phyloP scores from a whole-genome alignment of 148 eudicot species.

The Beta vulgaris region DNA sequence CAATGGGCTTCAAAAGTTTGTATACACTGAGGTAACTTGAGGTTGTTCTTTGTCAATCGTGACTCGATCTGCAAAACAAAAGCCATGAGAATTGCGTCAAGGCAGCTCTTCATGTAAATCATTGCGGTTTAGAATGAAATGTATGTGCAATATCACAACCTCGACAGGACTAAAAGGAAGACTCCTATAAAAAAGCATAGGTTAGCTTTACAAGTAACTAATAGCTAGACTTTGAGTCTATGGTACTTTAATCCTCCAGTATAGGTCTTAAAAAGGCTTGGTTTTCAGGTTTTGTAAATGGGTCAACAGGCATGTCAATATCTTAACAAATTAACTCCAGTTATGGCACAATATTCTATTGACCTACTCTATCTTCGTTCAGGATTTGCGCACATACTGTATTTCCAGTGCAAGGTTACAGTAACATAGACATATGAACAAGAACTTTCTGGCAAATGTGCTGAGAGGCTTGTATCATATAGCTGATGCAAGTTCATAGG shows the following conservation, averaged over 20 bases:
- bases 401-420: not conserved
- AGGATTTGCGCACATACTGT: not conserved
- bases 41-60: not conserved
- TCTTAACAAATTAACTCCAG: not conserved
- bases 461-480: not conserved
- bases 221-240: not conserved
- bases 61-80: slow-evolving; percentile 22
- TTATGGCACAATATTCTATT: not conserved
- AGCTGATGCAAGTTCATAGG: not conserved
- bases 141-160: not conserved
- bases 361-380: not conserved
- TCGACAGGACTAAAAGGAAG: not conserved
- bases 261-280: not conserved
- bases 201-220: too few species aligned
- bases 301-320: not conserved
- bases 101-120: not conserved
- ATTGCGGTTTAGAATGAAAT: not conserved
- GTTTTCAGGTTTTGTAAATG: not conserved
- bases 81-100: not conserved
- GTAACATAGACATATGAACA: not conserved
- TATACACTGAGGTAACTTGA: slow-evolving; percentile 1
- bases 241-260: not conserved
- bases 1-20: not conserved
- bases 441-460: not conserved
- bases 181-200: too few species aligned